A percentile compares a stretch with the other conserved stretches of the same genome.
These are phyloP conservation scores for Yamadazyma takamatsuzukensis DNA, from an alignment of 805 yeast genomes.

Conservation along the genomic window DNA sequence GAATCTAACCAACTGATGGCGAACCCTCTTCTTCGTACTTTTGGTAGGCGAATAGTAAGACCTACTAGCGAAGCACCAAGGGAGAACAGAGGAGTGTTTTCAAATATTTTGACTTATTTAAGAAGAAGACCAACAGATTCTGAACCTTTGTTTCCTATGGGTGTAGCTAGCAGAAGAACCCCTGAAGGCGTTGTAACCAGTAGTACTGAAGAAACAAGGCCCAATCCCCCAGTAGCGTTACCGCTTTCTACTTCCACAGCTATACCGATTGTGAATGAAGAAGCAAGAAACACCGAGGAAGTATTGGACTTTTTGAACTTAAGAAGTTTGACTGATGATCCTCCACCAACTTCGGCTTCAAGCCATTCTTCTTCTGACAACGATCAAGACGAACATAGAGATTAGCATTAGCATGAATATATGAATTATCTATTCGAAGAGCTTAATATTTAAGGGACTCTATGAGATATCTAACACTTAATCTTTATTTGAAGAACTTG, in stretches of 20 bases:
- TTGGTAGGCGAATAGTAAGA: constrained; percentile 1
- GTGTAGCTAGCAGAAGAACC: constrained; percentile 48
- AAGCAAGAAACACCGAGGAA: constrained; percentile 9
- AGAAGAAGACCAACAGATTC: constrained; percentile 12
- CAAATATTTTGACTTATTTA: constrained; percentile 19
- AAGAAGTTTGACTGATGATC: constrained; percentile 20
- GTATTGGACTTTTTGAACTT: constrained; percentile 26
- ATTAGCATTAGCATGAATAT: background rate
- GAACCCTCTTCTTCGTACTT: too few relatives aligned
- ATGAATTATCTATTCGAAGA: too few relatives aligned
- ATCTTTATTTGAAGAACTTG: constrained; percentile 53
- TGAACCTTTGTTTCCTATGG: constrained; percentile 37
- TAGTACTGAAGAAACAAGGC: too few relatives aligned
- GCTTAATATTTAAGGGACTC: too few relatives aligned
- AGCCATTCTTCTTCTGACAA: constrained; percentile 1
- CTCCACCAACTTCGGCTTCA: constrained; percentile 1
- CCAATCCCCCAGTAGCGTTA: too few relatives aligned
- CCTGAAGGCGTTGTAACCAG: constrained; percentile 42
- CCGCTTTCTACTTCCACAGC: constrained; percentile 3
- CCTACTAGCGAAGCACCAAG: constrained; percentile 1
- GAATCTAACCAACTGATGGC: too few relatives aligned
- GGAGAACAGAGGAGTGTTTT: constrained; percentile 7
- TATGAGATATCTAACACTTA: too few relatives aligned
- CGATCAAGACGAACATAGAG: too few relatives aligned
- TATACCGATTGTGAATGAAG: constrained; percentile 1